Percentiles rank a stretch among this genome's conserved stretches.
These are phyloP conservation scores for Neofusicoccum umdonicola DNA, from an alignment of 2,329 filamentous ascomycete species.

Conservation along the genomic window DNA sequence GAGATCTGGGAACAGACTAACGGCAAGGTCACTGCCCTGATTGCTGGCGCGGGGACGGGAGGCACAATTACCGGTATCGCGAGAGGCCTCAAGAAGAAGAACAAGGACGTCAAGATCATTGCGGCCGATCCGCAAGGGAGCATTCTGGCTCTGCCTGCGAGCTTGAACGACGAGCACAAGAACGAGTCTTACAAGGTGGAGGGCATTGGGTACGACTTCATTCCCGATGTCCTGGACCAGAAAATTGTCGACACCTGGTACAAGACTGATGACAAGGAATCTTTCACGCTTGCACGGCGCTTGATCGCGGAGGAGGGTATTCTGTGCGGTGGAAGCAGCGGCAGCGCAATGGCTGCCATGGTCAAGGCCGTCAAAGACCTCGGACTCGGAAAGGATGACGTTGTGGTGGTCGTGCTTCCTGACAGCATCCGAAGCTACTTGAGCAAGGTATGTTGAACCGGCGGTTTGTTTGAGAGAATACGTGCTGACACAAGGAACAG, in stretches of 20 bases:
- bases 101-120: constrained; percentile 78
- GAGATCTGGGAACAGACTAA: constrained; percentile 93
- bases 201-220: constrained; percentile 97
- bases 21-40: constrained; percentile 76
- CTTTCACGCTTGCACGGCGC: constrained; percentile 84
- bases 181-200: constrained; percentile 96
- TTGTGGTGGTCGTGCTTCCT: constrained; percentile 85
- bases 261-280: constrained; percentile 92
- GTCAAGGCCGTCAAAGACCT: constrained; percentile 74
- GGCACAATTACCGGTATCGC: constrained; percentile 92
- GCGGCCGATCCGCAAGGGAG: constrained; percentile 91
- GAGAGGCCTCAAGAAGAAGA: constrained; percentile 83
- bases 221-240: constrained; percentile 87
- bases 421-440: constrained; percentile 98
- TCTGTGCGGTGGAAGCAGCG: constrained; percentile 88
- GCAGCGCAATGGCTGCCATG: constrained; percentile 83
- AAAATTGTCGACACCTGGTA: constrained; percentile 88
- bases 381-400: constrained; percentile 75
- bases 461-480: not conserved
- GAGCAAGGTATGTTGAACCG: constrained; percentile 62
- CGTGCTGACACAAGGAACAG: constrained; percentile 32
- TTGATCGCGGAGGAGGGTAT: constrained; percentile 93
- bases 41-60: constrained; percentile 92
- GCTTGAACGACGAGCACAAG: constrained; percentile 73
- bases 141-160: constrained; percentile 78